phyloP scores from a whole-genome alignment of 2,329 filamentous ascomycete species.

The Colletotrichum sp. region DNA sequence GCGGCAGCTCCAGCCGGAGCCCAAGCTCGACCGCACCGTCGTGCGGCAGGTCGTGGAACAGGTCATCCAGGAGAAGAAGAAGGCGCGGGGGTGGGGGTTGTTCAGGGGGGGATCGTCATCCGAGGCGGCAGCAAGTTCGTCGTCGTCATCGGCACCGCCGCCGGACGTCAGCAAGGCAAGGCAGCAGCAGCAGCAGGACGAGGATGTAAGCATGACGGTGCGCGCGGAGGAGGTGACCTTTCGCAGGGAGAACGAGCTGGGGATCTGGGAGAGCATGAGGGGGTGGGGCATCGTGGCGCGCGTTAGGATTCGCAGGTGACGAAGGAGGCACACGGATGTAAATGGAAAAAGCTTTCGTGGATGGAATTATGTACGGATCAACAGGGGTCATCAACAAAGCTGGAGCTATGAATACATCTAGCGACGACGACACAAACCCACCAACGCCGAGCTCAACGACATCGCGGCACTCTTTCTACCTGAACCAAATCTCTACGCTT shows the following conservation, averaged over 20 bases:
- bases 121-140: constrained; percentile 2
- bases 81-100: constrained; percentile 35
- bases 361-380: not conserved
- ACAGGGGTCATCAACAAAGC: not conserved
- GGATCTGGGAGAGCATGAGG: constrained; percentile 54
- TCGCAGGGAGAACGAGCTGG: constrained; percentile 55
- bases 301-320: constrained; percentile 30
- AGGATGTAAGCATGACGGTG: constrained; percentile 43
- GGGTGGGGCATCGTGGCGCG: constrained; percentile 56
- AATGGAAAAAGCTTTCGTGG: not conserved
- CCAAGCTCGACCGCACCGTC: constrained; percentile 28
- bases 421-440: not conserved
- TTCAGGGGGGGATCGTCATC: constrained; percentile 29
- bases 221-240: constrained; percentile 55
- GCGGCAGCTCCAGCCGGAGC: constrained; percentile 38
- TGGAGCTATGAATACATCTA: constrained; percentile 5
- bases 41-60: constrained; percentile 35
- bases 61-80: constrained; percentile 36
- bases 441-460: constrained; percentile 3
- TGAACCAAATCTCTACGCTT: not conserved
- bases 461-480: not conserved
- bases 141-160: not conserved
- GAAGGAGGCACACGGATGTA: not conserved
- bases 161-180: not conserved
- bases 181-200: not conserved